Conservation (phyloP, 306 rosid genomes). For the Gastrolobium bilobum region DNA sequence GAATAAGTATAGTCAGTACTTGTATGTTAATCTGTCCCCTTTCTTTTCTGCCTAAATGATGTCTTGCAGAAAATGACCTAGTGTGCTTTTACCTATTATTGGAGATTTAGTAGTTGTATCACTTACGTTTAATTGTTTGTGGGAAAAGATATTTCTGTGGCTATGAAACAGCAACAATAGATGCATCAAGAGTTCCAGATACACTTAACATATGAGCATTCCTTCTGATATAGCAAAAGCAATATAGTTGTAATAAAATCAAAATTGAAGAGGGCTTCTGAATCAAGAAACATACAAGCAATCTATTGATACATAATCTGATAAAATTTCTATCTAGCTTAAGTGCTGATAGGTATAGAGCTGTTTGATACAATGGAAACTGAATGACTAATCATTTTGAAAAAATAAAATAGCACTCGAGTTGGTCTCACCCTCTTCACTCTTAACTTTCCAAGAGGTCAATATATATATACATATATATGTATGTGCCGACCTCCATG, state of each 20-base stretch:
- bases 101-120: not conserved
- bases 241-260: not conserved
- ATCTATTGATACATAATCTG: not conserved
- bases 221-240: conserved; percentile 2
- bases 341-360: not conserved
- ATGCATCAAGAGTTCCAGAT: not conserved
- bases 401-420: not conserved
- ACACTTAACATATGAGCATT: conserved; percentile 5
- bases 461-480: not conserved
- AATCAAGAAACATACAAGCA: conserved; percentile 17
- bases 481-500: not conserved
- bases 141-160: not conserved
- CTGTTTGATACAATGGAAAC: not conserved
- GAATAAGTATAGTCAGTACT: not conserved
- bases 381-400: conserved; percentile 27
- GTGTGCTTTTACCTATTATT: not conserved
- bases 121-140: not conserved
- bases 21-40: not conserved
- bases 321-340: conserved; percentile 4
- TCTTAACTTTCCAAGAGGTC: not conserved
- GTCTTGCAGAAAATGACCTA: not conserved
- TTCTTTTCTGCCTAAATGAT: not conserved
- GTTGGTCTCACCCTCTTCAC: not conserved
- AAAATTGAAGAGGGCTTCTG: conserved; percentile 18
- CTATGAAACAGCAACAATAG: conserved; percentile 17